Conservation (phyloP, 1,284 basidiomycete genomes). For the Inonotus obliquus region DNA sequence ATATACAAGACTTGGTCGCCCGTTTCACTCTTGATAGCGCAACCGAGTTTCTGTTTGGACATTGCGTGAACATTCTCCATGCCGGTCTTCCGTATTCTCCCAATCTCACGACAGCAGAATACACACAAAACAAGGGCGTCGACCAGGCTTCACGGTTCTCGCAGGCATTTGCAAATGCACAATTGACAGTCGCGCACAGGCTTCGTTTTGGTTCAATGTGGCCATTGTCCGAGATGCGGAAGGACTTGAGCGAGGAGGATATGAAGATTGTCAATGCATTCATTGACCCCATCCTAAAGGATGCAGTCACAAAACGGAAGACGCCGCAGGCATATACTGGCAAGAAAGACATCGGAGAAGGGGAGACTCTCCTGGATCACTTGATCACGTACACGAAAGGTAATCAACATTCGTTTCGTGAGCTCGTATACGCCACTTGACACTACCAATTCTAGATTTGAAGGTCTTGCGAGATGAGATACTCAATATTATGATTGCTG, state of each 20-base stretch:
- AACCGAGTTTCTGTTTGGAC: slow-evolving; percentile 37
- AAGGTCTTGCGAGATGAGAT: slow-evolving; percentile 32
- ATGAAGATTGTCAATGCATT: slow-evolving; percentile 47
- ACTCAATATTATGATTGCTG: slow-evolving; percentile 33
- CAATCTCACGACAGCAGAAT: slow-evolving; percentile 6
- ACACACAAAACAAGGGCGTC: slow-evolving; percentile 15
- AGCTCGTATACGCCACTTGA: background rate
- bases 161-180: slow-evolving; percentile 28
- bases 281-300: slow-evolving; percentile 44
- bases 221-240: slow-evolving; percentile 45
- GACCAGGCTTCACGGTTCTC: slow-evolving; percentile 19
- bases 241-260: slow-evolving; percentile 38
- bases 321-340: slow-evolving; percentile 26
- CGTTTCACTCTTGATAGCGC: slow-evolving; percentile 37
- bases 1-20: slow-evolving; percentile 38
- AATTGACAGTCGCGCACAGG: slow-evolving; percentile 36
- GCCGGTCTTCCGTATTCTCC: slow-evolving; percentile 30
- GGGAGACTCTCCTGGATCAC: slow-evolving; percentile 46
- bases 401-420: slow-evolving; percentile 22
- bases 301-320: slow-evolving; percentile 32
- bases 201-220: slow-evolving; percentile 37
- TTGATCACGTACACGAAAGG: slow-evolving; percentile 46
- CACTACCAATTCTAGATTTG: slow-evolving; percentile 21
- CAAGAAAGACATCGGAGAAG: slow-evolving; percentile 30
- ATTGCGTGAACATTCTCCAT: slow-evolving; percentile 30